Conservation (phyloP, 108 stramenopile genomes). For the Pseudonitzschia multistriata region DNA sequence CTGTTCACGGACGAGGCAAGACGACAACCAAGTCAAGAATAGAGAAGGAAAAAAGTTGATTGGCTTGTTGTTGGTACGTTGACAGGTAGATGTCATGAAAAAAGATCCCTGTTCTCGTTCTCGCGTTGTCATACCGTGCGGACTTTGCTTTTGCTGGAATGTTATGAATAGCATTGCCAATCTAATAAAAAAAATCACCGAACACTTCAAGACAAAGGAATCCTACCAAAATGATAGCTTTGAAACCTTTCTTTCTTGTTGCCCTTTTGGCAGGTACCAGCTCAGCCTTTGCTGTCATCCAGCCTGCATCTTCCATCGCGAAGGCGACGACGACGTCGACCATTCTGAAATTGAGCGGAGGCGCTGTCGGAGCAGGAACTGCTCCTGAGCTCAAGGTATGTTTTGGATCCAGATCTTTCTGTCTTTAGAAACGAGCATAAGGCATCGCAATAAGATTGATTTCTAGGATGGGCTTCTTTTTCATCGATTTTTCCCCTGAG, state of each 20-base stretch:
- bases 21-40: no score
- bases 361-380: slow-evolving; percentile 33
- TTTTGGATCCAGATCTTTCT: neutral
- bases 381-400: slow-evolving; percentile 52
- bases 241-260: slow-evolving; percentile 27
- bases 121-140: no score
- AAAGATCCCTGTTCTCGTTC: no score
- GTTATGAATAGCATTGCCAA: no score
- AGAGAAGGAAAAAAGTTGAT: no score
- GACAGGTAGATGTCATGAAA: no score
- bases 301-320: slow-evolving; percentile 22
- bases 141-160: no score
- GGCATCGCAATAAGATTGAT: neutral
- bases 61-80: no score
- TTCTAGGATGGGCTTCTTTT: neutral
- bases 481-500: neutral
- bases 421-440: neutral
- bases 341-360: slow-evolving; percentile 56
- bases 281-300: slow-evolving; percentile 40
- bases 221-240: slow-evolving; percentile 22
- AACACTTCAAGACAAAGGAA: no score
- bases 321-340: slow-evolving; percentile 5
- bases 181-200: no score
- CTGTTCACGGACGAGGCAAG: no score
- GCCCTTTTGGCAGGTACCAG: slow-evolving; percentile 37